Evolutionary conservation across 352 stramenopile genomes (phyloP).

Genomic region (Globisporangium okanoganense): DNA sequence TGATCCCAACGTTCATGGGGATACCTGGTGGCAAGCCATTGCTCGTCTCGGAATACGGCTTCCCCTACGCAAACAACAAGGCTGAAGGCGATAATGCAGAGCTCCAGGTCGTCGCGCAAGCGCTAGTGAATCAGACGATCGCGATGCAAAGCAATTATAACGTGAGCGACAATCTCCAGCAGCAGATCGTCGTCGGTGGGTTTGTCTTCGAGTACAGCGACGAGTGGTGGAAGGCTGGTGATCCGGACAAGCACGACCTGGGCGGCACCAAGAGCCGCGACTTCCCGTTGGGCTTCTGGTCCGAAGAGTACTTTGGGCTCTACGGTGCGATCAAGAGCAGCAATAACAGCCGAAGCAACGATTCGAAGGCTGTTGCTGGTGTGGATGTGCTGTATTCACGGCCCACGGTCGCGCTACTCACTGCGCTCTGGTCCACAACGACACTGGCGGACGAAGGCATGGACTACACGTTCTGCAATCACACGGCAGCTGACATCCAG

Average conservation of each 20-base stretch:
- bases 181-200: constrained; percentile 56
- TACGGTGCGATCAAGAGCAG: constrained; percentile 19
- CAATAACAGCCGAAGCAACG: not conserved
- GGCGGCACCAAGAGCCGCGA: constrained; percentile 36
- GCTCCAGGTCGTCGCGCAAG: constrained; percentile 37
- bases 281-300: constrained; percentile 61
- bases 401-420: constrained; percentile 49
- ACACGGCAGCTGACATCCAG: not conserved
- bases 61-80: constrained; percentile 50
- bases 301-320: constrained; percentile 66
- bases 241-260: constrained; percentile 47
- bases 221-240: constrained; percentile 71
- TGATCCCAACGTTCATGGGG: constrained; percentile 48
- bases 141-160: constrained; percentile 61
- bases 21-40: constrained; percentile 42
- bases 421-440: constrained; percentile 36
- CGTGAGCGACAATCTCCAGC: constrained; percentile 30
- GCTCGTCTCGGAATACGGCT: constrained; percentile 62
- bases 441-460: constrained; percentile 33
- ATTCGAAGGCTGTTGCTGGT: constrained; percentile 9
- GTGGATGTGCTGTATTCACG: constrained; percentile 38
- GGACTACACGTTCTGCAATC: constrained; percentile 31
- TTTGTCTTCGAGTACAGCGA: constrained; percentile 80
- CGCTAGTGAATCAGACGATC: constrained; percentile 40
- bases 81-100: constrained; percentile 33